Base-by-base conservation (phyloP, 2,329 filamentous ascomycete species). In the Aspergillus japonicus region DNA sequence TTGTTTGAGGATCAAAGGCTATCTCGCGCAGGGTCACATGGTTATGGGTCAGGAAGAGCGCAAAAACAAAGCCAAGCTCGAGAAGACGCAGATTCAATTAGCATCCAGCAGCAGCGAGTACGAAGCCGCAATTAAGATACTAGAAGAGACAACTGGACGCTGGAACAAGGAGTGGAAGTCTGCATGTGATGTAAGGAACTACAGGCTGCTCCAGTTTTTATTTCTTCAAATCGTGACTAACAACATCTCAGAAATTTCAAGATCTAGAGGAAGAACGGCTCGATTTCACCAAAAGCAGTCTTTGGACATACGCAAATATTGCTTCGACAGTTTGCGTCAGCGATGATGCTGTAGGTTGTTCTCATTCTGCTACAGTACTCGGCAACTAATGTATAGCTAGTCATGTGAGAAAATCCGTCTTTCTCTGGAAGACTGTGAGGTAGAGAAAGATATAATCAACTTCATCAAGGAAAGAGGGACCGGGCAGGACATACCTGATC, bases 111-210 rank as follows among this genome's bases (percentile, higher is more conserved):
- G 96, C 77, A 88, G 87, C 49, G 95, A 98, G 69, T 99, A 99
- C 73, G 94, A 99, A 75, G 86, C 87, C 54, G 92, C 95, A 0
- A 90, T 99, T 61, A 98, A 98, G 76, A 84, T 91, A 1, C 83
- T 99, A 5, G 94, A 99, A 72, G 95, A 98, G 68, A 99, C 95
- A 0, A 99, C 95, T 0, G 89, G 87, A 4, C 85, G 94, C 57
- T 99, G 95, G 95, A 99, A 99, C 73, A 86, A 94, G 69, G 95
- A 99, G 75, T 99, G 95, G 95, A 99, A 98, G 78, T 87, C 91
- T 21, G 95, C 94, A 1, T 96, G 95, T 69, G 96, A 89, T 71
- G 82, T 84, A 70, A 59, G 81, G 73, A n/a, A 56, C 23, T 53
- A 10, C 31, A 4, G 39, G 3, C 14, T n/a, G 39, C 39, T 44